Evolutionary conservation across 768 basidiomycete genomes (phyloP).

Genomic region (Suillus subaureus): DNA sequence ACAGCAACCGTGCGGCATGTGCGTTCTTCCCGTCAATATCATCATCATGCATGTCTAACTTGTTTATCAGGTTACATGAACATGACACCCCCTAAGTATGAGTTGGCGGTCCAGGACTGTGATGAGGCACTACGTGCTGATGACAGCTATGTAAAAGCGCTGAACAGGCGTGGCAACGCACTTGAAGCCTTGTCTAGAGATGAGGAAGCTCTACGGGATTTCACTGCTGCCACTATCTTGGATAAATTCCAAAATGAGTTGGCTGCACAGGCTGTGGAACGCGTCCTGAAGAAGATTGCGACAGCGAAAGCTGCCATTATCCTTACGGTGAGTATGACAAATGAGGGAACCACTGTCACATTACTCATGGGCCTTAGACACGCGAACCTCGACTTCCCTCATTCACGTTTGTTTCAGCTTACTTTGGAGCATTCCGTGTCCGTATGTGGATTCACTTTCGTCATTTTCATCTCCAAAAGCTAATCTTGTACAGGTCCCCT

Average conservation of each 20-base stretch:
- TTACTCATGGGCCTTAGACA: slow-evolving; percentile 30
- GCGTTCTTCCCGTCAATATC: slow-evolving; percentile 28
- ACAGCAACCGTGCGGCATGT: slow-evolving; percentile 98
- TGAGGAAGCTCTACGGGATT: slow-evolving; percentile 85
- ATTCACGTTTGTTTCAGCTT: slow-evolving; percentile 89
- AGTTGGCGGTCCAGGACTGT: slow-evolving; percentile 85
- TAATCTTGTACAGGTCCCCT: slow-evolving; percentile 49
- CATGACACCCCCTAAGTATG: slow-evolving; percentile 81
- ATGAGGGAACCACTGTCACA: not conserved
- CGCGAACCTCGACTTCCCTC: slow-evolving; percentile 87
- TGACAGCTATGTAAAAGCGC: slow-evolving; percentile 81
- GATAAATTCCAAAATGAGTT: slow-evolving; percentile 87
- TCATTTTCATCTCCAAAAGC: not conserved
- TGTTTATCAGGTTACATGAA: slow-evolving; percentile 73
- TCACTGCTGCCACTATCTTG: slow-evolving; percentile 94
- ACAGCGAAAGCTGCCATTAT: slow-evolving; percentile 72
- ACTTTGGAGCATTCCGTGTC: slow-evolving; percentile 94
- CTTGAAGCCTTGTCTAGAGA: slow-evolving; percentile 73
- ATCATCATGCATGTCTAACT: not conserved
- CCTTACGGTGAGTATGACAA: slow-evolving; percentile 50
- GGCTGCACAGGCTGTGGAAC: slow-evolving; percentile 82
- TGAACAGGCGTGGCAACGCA: slow-evolving; percentile 88
- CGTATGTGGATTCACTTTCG: slow-evolving; percentile 48
- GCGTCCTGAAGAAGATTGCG: slow-evolving; percentile 87
- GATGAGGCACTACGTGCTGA: slow-evolving; percentile 86